Evolutionary conservation across 257 asterid genomes (phyloP).

Genomic region (Schizonepeta tenuifolia): DNA sequence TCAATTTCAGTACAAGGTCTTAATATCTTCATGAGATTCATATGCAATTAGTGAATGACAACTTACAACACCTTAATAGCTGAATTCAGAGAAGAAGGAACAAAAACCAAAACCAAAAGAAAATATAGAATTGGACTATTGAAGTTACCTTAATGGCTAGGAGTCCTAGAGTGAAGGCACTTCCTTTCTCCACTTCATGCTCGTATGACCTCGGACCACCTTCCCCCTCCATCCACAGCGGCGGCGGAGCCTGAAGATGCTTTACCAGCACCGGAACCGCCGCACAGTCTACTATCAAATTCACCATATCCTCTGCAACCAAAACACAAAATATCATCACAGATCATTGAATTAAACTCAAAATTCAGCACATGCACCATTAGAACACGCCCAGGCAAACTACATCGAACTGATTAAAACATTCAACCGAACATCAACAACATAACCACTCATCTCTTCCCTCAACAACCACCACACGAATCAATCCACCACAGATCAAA

Average conservation of each 20-base stretch:
- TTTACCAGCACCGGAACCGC: conserved; percentile 85
- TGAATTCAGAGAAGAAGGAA: neutral
- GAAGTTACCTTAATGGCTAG: conserved; percentile 84
- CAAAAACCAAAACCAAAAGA: neutral
- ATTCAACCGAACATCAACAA: neutral
- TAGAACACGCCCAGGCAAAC: neutral
- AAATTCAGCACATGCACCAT: conserved; percentile 24
- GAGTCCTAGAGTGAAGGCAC: conserved; percentile 97
- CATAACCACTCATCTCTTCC: conserved; percentile 9
- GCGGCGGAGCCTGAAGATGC: conserved; percentile 71
- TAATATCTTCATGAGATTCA: conserved; percentile 15
- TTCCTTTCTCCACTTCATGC: conserved; percentile 98
- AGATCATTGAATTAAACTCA: conserved; percentile 35
- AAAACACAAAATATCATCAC: conserved; percentile 38
- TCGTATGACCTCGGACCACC: conserved; percentile 51
- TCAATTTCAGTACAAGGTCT: conserved; percentile 3
- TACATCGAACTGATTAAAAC: conserved; percentile 6
- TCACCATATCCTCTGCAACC: conserved; percentile 88
- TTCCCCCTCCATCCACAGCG: conserved; percentile 51
- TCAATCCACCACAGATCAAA: conserved; percentile 39
- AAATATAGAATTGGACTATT: conserved; percentile 1
- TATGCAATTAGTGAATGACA: conserved; percentile 1
- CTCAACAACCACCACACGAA: conserved; percentile 30
- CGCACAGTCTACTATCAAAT: conserved; percentile 83
- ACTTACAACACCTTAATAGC: neutral